phyloP scores from a whole-genome alignment of 257 asterid genomes.

The Solanum microdontum region DNA sequence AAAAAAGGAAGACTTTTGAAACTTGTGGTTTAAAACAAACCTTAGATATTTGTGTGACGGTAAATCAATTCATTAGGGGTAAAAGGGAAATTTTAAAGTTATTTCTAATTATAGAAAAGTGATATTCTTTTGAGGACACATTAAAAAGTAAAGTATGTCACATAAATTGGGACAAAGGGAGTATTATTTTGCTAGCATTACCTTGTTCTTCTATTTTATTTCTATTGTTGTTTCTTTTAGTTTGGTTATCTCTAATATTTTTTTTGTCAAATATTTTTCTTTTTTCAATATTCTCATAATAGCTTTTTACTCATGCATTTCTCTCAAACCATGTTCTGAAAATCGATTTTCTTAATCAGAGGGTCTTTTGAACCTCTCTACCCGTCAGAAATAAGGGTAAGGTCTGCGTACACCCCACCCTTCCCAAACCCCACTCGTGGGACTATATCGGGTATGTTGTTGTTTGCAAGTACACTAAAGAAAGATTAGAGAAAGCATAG shows the following conservation, averaged over 20 bases:
- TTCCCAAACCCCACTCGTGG: background rate
- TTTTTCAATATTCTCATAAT: background rate
- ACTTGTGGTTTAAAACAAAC: background rate
- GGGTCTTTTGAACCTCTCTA: background rate
- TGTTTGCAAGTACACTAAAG: background rate
- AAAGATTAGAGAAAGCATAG: background rate
- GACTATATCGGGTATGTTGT: background rate
- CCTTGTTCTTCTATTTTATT: background rate
- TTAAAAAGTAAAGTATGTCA: background rate
- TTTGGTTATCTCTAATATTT: background rate
- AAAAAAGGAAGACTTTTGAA: background rate
- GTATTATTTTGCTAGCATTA: background rate
- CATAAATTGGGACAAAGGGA: background rate
- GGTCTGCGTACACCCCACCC: background rate
- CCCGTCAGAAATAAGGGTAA: background rate
- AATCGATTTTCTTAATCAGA: background rate
- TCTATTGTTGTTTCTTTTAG: background rate
- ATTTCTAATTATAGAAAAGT: too few relatives aligned
- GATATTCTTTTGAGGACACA: background rate
- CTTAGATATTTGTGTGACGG: background rate
- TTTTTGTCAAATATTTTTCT: background rate
- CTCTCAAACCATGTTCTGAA: background rate
- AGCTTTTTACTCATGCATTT: background rate
- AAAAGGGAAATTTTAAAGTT: background rate
- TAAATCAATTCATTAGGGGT: background rate